Percentiles rank a stretch among this genome's conserved stretches.
Evolutionary conservation across 2,329 filamentous ascomycete species (phyloP).

Genomic region (Pseudogymnoascus sp.): DNA sequence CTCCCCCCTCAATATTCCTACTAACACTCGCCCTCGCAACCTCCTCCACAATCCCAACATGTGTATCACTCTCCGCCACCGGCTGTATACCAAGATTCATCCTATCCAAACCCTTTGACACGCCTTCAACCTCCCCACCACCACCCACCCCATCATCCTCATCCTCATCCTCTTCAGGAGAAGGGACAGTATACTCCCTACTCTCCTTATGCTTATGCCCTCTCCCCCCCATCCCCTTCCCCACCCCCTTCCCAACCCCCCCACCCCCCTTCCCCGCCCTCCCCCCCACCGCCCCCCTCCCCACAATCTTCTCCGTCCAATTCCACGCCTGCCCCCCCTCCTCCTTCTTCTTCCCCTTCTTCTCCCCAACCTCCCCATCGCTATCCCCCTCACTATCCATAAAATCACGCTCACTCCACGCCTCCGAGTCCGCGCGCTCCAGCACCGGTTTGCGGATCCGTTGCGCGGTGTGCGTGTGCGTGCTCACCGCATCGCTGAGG

Average conservation of each 20-base stretch:
- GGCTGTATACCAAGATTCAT: background rate
- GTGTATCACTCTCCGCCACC: background rate
- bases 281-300: slow-evolving; percentile 25
- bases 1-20: background rate
- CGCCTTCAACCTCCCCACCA: background rate
- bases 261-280: background rate
- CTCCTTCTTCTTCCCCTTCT: slow-evolving; percentile 15
- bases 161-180: background rate
- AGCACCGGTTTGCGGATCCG: background rate
- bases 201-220: background rate
- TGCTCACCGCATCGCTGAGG: background rate
- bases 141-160: background rate
- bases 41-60: background rate
- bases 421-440: slow-evolving; percentile 41
- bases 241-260: background rate
- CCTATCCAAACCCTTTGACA: background rate
- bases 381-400: slow-evolving; percentile 43
- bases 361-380: slow-evolving; percentile 29
- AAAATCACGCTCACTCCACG: slow-evolving; percentile 61
- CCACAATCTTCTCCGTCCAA: slow-evolving; percentile 48
- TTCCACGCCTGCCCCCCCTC: slow-evolving; percentile 34
- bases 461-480: background rate
- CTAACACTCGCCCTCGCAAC: background rate
- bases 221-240: background rate
- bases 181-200: background rate